Evolutionary conservation across 2,329 filamentous ascomycete species (phyloP).

Genomic region (Colletotrichum cereale): DNA sequence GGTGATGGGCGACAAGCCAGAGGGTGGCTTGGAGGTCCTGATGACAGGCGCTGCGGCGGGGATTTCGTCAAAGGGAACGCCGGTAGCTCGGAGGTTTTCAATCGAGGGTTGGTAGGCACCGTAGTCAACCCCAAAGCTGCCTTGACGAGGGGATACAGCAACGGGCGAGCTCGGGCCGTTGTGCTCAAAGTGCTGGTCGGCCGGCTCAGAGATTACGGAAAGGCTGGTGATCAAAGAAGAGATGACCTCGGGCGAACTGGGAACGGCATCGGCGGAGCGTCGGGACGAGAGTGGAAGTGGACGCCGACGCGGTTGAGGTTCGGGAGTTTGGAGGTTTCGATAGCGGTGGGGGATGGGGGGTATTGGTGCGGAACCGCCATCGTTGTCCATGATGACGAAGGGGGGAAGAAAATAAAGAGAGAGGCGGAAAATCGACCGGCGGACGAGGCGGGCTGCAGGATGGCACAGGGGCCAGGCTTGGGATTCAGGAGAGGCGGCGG

Average conservation of each 20-base stretch:
- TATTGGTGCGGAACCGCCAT: conserved; percentile 31
- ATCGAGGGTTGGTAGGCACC: conserved; percentile 69
- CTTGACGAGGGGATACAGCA: conserved; percentile 55
- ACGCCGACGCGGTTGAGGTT: conserved; percentile 30
- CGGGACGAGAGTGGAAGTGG: conserved; percentile 40
- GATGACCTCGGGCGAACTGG: conserved; percentile 77
- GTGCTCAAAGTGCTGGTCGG: conserved; percentile 77
- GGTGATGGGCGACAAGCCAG: conserved; percentile 79
- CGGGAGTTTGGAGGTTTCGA: conserved; percentile 39
- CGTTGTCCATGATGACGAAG: conserved; percentile 38
- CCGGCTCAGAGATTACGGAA: conserved; percentile 75
- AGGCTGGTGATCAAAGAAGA: conserved; percentile 77
- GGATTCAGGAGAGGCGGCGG: conserved; percentile 30
- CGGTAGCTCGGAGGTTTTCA: conserved; percentile 62
- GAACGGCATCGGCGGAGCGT: conserved; percentile 49
- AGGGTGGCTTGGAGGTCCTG: conserved; percentile 84
- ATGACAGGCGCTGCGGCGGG: conserved; percentile 78
- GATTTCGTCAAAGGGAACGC: conserved; percentile 68
- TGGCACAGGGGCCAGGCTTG: conserved; percentile 25
- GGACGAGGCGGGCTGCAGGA: conserved; percentile 26
- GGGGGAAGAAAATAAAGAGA: neutral
- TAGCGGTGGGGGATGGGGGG: conserved; percentile 42
- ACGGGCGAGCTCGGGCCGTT: conserved; percentile 53
- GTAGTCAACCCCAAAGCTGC: conserved; percentile 80
- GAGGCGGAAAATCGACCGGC: conserved; percentile 18